Base-by-base conservation (phyloP, 768 basidiomycete species). In the Psilocybe sp. region DNA sequence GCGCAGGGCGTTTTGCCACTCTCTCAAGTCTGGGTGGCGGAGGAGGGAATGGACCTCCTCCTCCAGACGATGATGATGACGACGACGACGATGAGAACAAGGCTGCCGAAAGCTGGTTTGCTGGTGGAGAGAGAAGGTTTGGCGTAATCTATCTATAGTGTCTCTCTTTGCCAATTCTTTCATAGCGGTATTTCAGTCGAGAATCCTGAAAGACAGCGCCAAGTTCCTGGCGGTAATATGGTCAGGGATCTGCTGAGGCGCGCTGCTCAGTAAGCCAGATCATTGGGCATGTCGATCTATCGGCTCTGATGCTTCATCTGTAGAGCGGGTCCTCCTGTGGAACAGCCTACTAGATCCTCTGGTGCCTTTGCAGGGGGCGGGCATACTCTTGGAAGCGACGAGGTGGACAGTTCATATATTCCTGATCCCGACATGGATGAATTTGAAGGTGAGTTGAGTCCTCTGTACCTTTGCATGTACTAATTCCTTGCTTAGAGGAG, bases 41-140 rank as follows among this genome's bases (percentile, higher is more conserved):
- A 19, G 61, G 59, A 16, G 58, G 61, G 34, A 37, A 54, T 8
- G 52, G 53, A 36, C 46, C 52, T 19, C 49, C 45, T 6, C 57
- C 57, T 13, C 69, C 70, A 5, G 74, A 73, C 47, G 76, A 76
- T 43, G 77, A 79, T 12, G 81, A 80, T 23, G 82, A 82, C 1
- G 77, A 75, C 10, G 74, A 73, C 3, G 77, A 78, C 34, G 73
- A 72, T 6, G 69, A 77, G 38, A 71, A 69, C 4, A 74, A 76
- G 33, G 76, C 78, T 14, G 71, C 75, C 1, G 82, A 90, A 59
- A 85, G 76, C 56, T 90, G 86, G 78, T 98, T 92, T 67, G 87
- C 96, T 3, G 96, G 96, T n/a, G 96, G 96, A 0, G 96, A 96
- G 65, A 75, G 91, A 62, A 94, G 92, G 94, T 90, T 32, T 31